phyloP scores from a whole-genome alignment of 768 basidiomycete genomes.

The Panaeolus papilionaceus region DNA sequence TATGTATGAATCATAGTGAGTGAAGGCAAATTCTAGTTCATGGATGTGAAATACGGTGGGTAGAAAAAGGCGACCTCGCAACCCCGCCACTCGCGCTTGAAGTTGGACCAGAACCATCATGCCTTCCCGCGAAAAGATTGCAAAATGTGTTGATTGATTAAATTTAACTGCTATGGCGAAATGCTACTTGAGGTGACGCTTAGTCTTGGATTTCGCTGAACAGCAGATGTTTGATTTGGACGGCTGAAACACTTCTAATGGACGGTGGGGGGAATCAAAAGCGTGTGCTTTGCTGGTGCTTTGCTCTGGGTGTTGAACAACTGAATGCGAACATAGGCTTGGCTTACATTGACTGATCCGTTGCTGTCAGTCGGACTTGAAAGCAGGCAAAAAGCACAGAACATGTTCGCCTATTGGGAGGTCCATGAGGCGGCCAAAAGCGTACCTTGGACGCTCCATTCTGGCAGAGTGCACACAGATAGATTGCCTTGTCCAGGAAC shows the following conservation, averaged over 20 bases:
- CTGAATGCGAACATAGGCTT: not conserved
- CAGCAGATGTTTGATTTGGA: not conserved
- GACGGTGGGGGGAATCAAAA: not conserved
- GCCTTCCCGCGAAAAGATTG: not conserved
- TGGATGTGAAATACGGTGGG: not conserved
- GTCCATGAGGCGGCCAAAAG: not conserved
- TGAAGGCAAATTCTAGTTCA: not conserved
- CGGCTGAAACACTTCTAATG: slow-evolving; percentile 1
- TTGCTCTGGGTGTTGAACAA: not conserved
- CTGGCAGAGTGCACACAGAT: not conserved
- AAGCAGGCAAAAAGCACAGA: not conserved
- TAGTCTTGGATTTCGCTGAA: not conserved
- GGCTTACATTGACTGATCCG: slow-evolving; percentile 3
- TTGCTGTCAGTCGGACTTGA: slow-evolving; percentile 6
- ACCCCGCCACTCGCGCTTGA: not conserved
- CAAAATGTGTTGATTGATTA: not conserved
- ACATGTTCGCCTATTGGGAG: not conserved
- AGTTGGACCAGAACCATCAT: too few relatives aligned
- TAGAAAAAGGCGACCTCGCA: not conserved
- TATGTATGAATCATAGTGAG: not conserved
- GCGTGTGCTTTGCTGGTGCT: not conserved
- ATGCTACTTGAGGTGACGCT: not conserved
- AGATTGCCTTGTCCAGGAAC: not conserved
- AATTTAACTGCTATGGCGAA: not conserved
- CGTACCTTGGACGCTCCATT: not conserved